Percentiles rank a stretch among this genome's conserved stretches.
Conservation (phyloP, 2,329 filamentous ascomycete species). For the Aspergillus flavus region DNA sequence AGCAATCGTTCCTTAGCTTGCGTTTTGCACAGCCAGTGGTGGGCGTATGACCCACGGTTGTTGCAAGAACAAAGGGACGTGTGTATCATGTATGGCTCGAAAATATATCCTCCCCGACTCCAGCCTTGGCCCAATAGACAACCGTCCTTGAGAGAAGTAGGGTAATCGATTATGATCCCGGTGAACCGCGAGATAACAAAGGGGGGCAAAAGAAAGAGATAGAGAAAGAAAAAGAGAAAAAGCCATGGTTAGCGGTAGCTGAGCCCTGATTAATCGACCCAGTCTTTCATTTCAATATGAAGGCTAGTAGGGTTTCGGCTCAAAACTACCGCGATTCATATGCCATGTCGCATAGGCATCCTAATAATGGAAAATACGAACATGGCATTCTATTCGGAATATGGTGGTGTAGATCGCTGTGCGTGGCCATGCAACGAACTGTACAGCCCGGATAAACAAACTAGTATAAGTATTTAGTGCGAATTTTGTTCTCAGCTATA, state of each 20-base stretch:
- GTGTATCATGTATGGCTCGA: background rate
- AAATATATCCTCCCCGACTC: background rate
- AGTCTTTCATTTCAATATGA: background rate
- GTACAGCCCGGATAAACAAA: background rate
- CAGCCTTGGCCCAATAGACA: background rate
- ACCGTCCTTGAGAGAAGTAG: background rate
- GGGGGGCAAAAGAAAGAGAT: conserved; percentile 1
- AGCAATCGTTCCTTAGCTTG: background rate
- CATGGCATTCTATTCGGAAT: background rate
- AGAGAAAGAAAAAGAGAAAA: conserved; percentile 9
- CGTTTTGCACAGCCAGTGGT: background rate
- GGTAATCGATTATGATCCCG: background rate
- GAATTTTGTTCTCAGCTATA: conserved; percentile 27
- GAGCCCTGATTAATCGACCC: background rate
- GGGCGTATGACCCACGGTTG: background rate
- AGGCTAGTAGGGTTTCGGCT: background rate
- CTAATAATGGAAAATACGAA: background rate
- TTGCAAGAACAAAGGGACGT: background rate
- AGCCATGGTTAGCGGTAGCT: background rate
- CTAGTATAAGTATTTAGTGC: conserved; percentile 1
- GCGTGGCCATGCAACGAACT: background rate
- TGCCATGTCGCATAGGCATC: background rate
- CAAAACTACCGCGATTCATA: background rate
- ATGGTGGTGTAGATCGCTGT: background rate
- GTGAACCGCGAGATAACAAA: background rate